Conservation (phyloP, 768 basidiomycete species). For the Leccinum boreale region DNA sequence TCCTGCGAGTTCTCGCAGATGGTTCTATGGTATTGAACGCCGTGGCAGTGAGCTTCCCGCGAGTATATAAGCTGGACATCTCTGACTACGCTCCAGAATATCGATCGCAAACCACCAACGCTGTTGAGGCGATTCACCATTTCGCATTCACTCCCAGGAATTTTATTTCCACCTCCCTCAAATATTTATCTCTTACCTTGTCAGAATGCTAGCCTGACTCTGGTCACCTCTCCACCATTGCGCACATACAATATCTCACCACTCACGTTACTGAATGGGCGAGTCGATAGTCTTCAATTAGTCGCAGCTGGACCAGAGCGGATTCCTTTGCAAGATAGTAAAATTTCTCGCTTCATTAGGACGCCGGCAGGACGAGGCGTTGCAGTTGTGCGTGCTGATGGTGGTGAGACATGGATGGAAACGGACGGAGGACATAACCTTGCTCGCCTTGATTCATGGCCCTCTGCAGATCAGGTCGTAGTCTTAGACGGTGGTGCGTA, state of each 20-base stretch:
- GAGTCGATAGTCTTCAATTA: slow-evolving; percentile 49
- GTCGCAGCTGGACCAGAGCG: slow-evolving; percentile 40
- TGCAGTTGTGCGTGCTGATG: slow-evolving; percentile 56
- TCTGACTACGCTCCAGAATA: slow-evolving; percentile 53
- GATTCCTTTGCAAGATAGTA: slow-evolving; percentile 45
- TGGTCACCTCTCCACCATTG: slow-evolving; percentile 68
- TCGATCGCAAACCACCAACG: slow-evolving; percentile 86
- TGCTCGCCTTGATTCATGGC: slow-evolving; percentile 49
- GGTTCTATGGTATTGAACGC: slow-evolving; percentile 73
- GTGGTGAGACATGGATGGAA: slow-evolving; percentile 66
- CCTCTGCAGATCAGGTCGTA: slow-evolving; percentile 61
- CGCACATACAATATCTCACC: slow-evolving; percentile 57
- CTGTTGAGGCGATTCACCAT: slow-evolving; percentile 72
- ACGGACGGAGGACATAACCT: slow-evolving; percentile 46
- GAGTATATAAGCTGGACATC: background rate
- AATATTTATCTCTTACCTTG: slow-evolving; percentile 55
- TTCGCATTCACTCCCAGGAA: slow-evolving; percentile 54
- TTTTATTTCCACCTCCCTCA: slow-evolving; percentile 46
- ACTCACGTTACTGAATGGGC: slow-evolving; percentile 59
- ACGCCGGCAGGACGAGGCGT: slow-evolving; percentile 79
- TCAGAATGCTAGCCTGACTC: slow-evolving; percentile 42
- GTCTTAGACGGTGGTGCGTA: slow-evolving; percentile 61
- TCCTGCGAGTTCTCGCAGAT: slow-evolving; percentile 67
- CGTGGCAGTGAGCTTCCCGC: slow-evolving; percentile 53
- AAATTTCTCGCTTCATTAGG: slow-evolving; percentile 62